Evolutionary conservation across 2,329 filamentous ascomycete genomes (phyloP).

Genomic region (Trichophyton schoenleinii): DNA sequence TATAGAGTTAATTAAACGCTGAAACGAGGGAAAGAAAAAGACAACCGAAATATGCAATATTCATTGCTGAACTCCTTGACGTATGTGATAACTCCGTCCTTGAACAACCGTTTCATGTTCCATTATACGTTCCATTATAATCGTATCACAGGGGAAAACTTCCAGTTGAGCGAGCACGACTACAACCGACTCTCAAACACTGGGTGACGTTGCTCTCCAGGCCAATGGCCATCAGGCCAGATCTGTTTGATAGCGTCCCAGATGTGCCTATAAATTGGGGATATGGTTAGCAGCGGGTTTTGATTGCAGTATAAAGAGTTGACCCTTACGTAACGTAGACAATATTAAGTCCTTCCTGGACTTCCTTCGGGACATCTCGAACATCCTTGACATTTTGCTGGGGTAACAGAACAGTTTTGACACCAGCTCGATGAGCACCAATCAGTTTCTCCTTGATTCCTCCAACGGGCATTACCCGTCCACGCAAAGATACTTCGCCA

Average conservation of each 20-base stretch:
- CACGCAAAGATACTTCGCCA: slow-evolving; percentile 63
- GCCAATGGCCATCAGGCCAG: slow-evolving; percentile 84
- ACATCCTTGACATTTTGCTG: slow-evolving; percentile 84
- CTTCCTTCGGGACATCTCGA: slow-evolving; percentile 79
- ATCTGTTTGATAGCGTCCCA: slow-evolving; percentile 86
- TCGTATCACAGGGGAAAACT: background rate
- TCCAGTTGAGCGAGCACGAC: background rate
- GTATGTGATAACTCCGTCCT: background rate
- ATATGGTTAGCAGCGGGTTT: slow-evolving; percentile 11
- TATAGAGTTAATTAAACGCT: background rate
- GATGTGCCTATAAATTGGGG: slow-evolving; percentile 52
- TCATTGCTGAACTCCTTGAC: slow-evolving; percentile 1
- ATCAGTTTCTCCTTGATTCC: slow-evolving; percentile 99
- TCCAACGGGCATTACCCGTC: slow-evolving; percentile 83
- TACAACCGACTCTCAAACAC: slow-evolving; percentile 70
- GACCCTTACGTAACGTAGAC: slow-evolving; percentile 66
- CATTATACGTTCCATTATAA: background rate
- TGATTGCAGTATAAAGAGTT: background rate
- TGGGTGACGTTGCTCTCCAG: slow-evolving; percentile 55
- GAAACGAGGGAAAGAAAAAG: background rate
- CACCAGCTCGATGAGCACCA: slow-evolving; percentile 79
- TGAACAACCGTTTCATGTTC: background rate
- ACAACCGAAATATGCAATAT: background rate
- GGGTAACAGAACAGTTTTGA: slow-evolving; percentile 85
- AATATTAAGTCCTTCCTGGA: slow-evolving; percentile 75